Percentiles rank a stretch among this genome's conserved stretches.
Evolutionary conservation across 805 yeast genomes (phyloP).

Genomic region (Candida wancherniae): DNA sequence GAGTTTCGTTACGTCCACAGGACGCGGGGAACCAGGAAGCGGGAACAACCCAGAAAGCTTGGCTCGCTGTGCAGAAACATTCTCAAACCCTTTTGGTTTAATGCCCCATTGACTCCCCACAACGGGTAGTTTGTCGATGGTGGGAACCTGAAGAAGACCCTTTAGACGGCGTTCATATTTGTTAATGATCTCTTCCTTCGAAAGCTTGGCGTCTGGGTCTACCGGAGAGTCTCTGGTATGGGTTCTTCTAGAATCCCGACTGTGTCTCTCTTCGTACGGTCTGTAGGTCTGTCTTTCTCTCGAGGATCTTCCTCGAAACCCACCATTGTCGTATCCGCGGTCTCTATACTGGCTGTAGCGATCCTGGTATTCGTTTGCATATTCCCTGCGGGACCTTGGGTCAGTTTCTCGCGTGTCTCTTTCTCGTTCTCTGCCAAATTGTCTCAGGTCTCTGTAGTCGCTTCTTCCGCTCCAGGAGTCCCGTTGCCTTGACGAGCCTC

Average conservation of each 20-base stretch:
- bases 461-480: too few relatives aligned
- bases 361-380: constrained; percentile 2
- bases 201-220: constrained; percentile 14
- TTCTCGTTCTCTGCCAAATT: constrained; percentile 5
- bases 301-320: constrained; percentile 1
- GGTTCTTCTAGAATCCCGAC: constrained; percentile 17
- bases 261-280: constrained; percentile 11
- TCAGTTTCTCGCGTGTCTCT: constrained; percentile 15
- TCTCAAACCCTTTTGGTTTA: constrained; percentile 68
- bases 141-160: constrained; percentile 35
- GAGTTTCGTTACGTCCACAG: constrained; percentile 38
- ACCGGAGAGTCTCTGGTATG: constrained; percentile 3
- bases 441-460: constrained; percentile 1
- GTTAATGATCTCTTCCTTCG: constrained; percentile 20
- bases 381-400: constrained; percentile 4
- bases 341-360: constrained; percentile 3
- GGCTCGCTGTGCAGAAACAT: constrained; percentile 69
- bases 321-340: constrained; percentile 3
- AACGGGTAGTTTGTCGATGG: constrained; percentile 50
- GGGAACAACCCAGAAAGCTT: constrained; percentile 78
- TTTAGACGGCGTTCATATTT: constrained; percentile 23
- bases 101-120: constrained; percentile 63
- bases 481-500: too few relatives aligned
- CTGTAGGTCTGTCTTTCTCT: constrained; percentile 8
- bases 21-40: constrained; percentile 47